These are phyloP conservation scores for Suillus bovinus DNA, from an alignment of 768 basidiomycete species.

Conservation along the genomic window DNA sequence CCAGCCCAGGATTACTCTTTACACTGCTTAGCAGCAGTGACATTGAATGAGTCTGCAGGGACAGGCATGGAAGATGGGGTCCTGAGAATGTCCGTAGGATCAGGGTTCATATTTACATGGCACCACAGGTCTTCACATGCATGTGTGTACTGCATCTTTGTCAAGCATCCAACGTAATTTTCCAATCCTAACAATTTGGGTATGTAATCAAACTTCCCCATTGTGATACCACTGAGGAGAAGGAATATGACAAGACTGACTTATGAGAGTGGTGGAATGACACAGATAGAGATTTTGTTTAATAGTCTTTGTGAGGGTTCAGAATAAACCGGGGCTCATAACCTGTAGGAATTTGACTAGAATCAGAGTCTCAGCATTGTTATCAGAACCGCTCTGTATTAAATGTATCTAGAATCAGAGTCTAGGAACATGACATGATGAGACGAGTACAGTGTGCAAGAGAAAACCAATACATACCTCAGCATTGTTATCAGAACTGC, in stretches of 20 bases:
- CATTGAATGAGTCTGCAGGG: background rate
- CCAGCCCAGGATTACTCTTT: too few species aligned
- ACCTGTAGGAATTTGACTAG: too few species aligned
- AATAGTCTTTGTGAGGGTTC: background rate
- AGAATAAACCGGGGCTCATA: background rate
- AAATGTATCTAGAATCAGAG: too few species aligned
- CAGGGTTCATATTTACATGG: constrained; percentile 4
- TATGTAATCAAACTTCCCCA: constrained; percentile 15
- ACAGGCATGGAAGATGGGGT: background rate
- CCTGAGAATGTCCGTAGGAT: background rate
- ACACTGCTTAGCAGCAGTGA: background rate
- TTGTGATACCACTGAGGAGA: background rate
- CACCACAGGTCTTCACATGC: background rate
- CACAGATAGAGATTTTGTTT: too few species aligned
- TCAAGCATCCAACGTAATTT: background rate
- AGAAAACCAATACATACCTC: too few species aligned
- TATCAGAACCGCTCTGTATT: too few species aligned
- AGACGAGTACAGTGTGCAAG: too few species aligned
- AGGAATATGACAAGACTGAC: too few species aligned
- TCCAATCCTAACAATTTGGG: background rate
- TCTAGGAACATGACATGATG: too few species aligned
- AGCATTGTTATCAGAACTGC: too few species aligned
- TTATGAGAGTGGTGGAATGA: background rate
- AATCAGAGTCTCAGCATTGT: too few species aligned
- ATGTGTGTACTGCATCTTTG: constrained; percentile 1